Conservation (phyloP, 192 early-diverging fungal species). For the Coemansia sp. region DNA sequence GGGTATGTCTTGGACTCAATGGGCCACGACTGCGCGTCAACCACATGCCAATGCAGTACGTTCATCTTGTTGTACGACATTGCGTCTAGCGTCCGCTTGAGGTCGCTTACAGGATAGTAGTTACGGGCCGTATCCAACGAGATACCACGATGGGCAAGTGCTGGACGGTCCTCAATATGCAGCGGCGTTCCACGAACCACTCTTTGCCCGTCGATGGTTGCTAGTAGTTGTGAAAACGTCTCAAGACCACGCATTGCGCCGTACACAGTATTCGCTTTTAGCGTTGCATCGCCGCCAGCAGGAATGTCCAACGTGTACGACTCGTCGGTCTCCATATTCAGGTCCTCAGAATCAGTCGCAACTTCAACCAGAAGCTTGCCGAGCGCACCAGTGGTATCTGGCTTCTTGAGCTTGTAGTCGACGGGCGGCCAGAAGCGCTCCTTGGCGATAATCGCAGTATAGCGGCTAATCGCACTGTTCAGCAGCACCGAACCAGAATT, state of each 20-base stretch:
- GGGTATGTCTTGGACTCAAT: conserved; percentile 63
- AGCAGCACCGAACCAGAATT: conserved; percentile 56
- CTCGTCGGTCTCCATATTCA: conserved; percentile 64
- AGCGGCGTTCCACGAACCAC: conserved; percentile 59
- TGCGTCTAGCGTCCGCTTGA: conserved; percentile 66
- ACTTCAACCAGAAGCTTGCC: conserved; percentile 54
- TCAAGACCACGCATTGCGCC: conserved; percentile 74
- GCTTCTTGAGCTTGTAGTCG: conserved; percentile 35
- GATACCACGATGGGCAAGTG: conserved; percentile 67
- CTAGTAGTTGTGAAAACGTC: conserved; percentile 69
- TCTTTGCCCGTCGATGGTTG: conserved; percentile 41
- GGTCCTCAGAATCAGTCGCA: conserved; percentile 40
- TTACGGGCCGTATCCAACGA: conserved; percentile 70
- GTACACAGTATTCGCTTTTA: conserved; percentile 60
- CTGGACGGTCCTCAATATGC: conserved; percentile 63
- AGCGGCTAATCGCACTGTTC: conserved; percentile 52
- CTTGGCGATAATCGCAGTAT: conserved; percentile 45
- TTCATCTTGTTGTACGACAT: conserved; percentile 76
- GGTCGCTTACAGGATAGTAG: conserved; percentile 60
- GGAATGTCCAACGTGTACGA: conserved; percentile 70
- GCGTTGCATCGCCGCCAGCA: conserved; percentile 48
- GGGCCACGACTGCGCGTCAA: conserved; percentile 73
- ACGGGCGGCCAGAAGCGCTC: conserved; percentile 56
- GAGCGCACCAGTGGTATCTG: conserved; percentile 18
- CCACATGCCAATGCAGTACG: conserved; percentile 78